Conservation (phyloP, 805 yeast species). For the Candida boidinii region DNA sequence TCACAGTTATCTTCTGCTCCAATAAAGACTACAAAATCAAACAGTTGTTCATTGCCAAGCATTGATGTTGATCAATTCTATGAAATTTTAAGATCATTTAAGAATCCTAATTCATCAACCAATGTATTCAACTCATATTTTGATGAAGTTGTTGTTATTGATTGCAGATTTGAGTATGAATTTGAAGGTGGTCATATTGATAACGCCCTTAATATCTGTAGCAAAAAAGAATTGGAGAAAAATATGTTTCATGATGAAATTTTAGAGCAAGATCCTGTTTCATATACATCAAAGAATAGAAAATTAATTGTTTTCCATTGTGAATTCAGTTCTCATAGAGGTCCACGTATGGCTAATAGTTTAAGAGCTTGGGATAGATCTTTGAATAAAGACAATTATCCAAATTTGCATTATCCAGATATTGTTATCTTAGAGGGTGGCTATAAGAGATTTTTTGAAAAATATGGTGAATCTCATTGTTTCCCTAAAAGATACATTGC, state of each 20-base stretch:
- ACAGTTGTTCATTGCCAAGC: conserved; percentile 61
- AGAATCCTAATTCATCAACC: conserved; percentile 25
- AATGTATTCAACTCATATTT: conserved; percentile 33
- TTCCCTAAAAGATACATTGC: conserved; percentile 74
- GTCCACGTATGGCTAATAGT: conserved; percentile 89
- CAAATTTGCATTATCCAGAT: conserved; percentile 80
- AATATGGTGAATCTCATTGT: conserved; percentile 44
- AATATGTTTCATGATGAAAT: conserved; percentile 27
- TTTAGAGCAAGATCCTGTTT: conserved; percentile 15
- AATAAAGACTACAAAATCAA: conserved; percentile 33
- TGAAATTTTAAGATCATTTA: conserved; percentile 38
- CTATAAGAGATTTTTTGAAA: conserved; percentile 67
- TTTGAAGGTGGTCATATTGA: conserved; percentile 87
- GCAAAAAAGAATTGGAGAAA: conserved; percentile 60
- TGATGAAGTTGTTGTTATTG: conserved; percentile 55
- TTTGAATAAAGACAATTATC: conserved; percentile 66
- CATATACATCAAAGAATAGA: conserved; percentile 17
- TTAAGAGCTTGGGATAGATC: conserved; percentile 77
- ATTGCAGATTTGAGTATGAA: conserved; percentile 91
- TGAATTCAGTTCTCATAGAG: conserved; percentile 86
- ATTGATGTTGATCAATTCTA: conserved; percentile 52
- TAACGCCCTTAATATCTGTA: conserved; percentile 70
- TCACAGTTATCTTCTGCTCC: conserved; percentile 21
- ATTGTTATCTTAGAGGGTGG: conserved; percentile 88
- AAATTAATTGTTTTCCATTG: conserved; percentile 80